These are phyloP conservation scores for Alternaria arborescens DNA, from an alignment of 2,329 filamentous ascomycete species.

Conservation along the genomic window DNA sequence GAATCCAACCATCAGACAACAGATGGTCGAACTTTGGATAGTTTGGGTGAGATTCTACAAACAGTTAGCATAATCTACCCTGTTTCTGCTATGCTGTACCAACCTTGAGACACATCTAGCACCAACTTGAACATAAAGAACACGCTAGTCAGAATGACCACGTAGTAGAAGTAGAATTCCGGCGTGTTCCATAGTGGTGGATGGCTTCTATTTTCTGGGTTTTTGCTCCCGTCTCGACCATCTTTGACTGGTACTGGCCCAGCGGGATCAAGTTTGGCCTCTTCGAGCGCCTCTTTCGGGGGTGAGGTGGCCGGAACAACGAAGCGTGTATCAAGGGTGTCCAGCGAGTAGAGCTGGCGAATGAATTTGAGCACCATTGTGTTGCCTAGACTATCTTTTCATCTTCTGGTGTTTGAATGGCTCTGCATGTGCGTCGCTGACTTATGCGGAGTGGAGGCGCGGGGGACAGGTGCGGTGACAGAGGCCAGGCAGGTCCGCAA, in stretches of 20 bases:
- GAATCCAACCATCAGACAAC: constrained; percentile 87
- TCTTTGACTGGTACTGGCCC: constrained; percentile 38
- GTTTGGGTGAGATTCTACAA: constrained; percentile 77
- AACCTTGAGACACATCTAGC: constrained; percentile 85
- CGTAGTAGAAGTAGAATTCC: constrained; percentile 85
- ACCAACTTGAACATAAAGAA: constrained; percentile 93
- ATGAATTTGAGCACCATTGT: constrained; percentile 57
- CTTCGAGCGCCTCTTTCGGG: constrained; percentile 53
- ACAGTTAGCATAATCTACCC: constrained; percentile 10
- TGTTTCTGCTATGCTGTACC: constrained; percentile 3
- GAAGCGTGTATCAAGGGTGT: constrained; percentile 76
- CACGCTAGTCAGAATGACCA: constrained; percentile 71
- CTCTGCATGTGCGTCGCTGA: constrained; percentile 3
- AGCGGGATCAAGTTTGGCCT: constrained; percentile 45
- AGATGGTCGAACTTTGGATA: constrained; percentile 77
- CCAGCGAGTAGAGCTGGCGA: constrained; percentile 67
- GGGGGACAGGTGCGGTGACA: constrained; percentile 29
- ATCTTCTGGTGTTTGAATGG: constrained; percentile 20
- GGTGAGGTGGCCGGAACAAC: constrained; percentile 74
- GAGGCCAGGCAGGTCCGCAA: constrained; percentile 24
- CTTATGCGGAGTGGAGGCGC: constrained; percentile 19
- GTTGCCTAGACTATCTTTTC: constrained; percentile 29
- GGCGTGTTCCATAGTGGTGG: constrained; percentile 83
- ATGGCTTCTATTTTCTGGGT: constrained; percentile 56
- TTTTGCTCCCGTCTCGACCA: constrained; percentile 34